Conservation (phyloP, 1,139 yeast species). For the Blastobotrys elegans region DNA sequence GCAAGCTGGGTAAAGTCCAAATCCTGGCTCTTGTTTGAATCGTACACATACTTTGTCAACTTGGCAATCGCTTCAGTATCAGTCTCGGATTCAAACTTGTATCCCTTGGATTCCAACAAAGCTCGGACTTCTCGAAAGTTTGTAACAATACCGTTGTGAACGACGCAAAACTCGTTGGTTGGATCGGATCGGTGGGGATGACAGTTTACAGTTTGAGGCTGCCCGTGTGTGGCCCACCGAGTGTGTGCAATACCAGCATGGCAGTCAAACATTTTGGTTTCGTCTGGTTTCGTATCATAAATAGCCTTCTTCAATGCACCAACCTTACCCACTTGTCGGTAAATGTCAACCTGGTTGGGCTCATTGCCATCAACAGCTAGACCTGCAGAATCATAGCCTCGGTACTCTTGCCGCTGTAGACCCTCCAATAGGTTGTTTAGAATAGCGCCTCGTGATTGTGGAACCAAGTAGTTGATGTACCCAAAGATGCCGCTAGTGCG, state of each 20-base stretch:
- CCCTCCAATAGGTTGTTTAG: constrained; percentile 87
- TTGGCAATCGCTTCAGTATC: constrained; percentile 98
- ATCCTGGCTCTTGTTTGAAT: constrained; percentile 66
- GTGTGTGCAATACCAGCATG: constrained; percentile 99
- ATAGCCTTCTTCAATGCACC: constrained; percentile 70
- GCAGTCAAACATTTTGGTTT: constrained; percentile 65
- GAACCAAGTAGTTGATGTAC: constrained; percentile 91
- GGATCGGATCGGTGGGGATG: constrained; percentile 95
- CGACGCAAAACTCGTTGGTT: constrained; percentile 78
- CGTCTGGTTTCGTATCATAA: constrained; percentile 42
- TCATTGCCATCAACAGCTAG: constrained; percentile 87
- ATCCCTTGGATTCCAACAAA: constrained; percentile 74
- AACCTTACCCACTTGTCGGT: constrained; percentile 91
- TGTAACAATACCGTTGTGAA: constrained; percentile 97
- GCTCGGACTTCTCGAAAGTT: constrained; percentile 88
- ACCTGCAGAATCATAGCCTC: constrained; percentile 98
- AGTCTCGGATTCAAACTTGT: constrained; percentile 82
- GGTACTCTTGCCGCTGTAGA: constrained; percentile 86
- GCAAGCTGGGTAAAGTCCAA: constrained; percentile 89
- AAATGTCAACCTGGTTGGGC: constrained; percentile 48
- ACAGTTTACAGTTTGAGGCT: constrained; percentile 78
- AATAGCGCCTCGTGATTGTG: constrained; percentile 87
- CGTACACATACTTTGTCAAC: constrained; percentile 86
- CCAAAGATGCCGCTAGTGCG: constrained; percentile 89
- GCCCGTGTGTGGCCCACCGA: constrained; percentile 99